These are phyloP conservation scores for Yamadazyma endophytica DNA, from an alignment of 805 yeast species.

Conservation along the genomic window DNA sequence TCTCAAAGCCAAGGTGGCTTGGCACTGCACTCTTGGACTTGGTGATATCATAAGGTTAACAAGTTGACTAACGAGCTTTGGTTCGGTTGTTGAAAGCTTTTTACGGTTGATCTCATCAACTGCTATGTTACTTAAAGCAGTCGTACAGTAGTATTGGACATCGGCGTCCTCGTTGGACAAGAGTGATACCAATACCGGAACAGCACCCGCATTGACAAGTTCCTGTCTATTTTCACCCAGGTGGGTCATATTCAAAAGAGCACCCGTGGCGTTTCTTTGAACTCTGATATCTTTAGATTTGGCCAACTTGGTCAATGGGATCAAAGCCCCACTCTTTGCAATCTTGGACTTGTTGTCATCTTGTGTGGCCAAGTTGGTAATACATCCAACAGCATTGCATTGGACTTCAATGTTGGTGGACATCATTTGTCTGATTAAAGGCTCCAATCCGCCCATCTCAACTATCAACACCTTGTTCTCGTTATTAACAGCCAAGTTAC, in stretches of 20 bases:
- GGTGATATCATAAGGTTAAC: conserved; percentile 91
- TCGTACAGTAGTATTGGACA: conserved; percentile 97
- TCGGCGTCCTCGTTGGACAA: conserved; percentile 87
- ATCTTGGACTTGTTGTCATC: conserved; percentile 95
- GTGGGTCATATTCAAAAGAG: conserved; percentile 96
- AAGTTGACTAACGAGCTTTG: conserved; percentile 81
- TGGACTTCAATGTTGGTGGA: conserved; percentile 96
- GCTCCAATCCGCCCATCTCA: conserved; percentile 97
- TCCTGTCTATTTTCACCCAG: conserved; percentile 95
- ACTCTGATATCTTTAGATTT: conserved; percentile 93
- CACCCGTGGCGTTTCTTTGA: conserved; percentile 98
- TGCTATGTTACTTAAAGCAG: conserved; percentile 94
- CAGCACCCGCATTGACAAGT: conserved; percentile 95
- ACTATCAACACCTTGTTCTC: conserved; percentile 91
- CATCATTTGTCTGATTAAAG: conserved; percentile 96
- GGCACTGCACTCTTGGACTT: conserved; percentile 94
- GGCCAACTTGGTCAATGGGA: conserved; percentile 91
- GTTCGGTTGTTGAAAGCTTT: conserved; percentile 86
- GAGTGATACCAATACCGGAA: conserved; percentile 88
- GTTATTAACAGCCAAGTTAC: conserved; percentile 96
- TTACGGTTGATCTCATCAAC: conserved; percentile 91
- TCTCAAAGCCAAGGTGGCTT: conserved; percentile 93
- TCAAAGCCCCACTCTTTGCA: conserved; percentile 93
- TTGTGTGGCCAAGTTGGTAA: conserved; percentile 95
- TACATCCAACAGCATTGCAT: conserved; percentile 98